Evolutionary conservation across 441 rosid genomes (phyloP).

Genomic region (Euphorbia corollata): DNA sequence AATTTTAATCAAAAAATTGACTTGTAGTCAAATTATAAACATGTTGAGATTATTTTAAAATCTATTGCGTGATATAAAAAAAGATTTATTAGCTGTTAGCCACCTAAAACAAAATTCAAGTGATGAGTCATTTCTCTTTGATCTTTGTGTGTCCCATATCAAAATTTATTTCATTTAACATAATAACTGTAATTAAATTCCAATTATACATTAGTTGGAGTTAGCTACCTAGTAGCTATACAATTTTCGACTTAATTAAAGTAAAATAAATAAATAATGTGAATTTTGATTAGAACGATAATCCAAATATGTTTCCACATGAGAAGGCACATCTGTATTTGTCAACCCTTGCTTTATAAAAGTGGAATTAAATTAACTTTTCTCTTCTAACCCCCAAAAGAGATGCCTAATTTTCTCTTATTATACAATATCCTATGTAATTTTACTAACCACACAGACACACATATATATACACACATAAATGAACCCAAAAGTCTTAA

Average conservation of each 20-base stretch:
- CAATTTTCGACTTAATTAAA: too few relatives aligned
- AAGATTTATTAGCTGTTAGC: neutral
- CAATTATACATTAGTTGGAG: too few relatives aligned
- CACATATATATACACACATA: constrained; percentile 14
- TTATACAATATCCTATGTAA: neutral
- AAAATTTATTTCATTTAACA: too few relatives aligned
- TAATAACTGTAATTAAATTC: too few relatives aligned
- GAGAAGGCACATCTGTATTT: constrained; percentile 43
- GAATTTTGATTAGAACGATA: too few relatives aligned
- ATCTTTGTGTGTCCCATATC: neutral
- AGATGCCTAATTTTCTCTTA: neutral
- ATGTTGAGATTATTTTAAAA: neutral
- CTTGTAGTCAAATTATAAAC: neutral
- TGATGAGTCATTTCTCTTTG: neutral
- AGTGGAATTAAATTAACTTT: constrained; percentile 17
- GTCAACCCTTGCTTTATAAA: constrained; percentile 38
- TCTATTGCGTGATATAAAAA: neutral
- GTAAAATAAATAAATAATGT: too few relatives aligned
- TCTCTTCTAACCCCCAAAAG: too few relatives aligned
- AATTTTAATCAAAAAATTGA: neutral
- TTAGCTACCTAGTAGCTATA: too few relatives aligned
- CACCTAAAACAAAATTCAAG: neutral
- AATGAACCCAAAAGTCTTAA: constrained; percentile 27
- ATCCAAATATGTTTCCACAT: constrained; percentile 38
- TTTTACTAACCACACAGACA: neutral